A percentile compares a stretch with the other conserved stretches of the same genome.
These are phyloP conservation scores for Fusarium sarcochroum DNA, from an alignment of 2,329 filamentous ascomycete species.

Conservation along the genomic window DNA sequence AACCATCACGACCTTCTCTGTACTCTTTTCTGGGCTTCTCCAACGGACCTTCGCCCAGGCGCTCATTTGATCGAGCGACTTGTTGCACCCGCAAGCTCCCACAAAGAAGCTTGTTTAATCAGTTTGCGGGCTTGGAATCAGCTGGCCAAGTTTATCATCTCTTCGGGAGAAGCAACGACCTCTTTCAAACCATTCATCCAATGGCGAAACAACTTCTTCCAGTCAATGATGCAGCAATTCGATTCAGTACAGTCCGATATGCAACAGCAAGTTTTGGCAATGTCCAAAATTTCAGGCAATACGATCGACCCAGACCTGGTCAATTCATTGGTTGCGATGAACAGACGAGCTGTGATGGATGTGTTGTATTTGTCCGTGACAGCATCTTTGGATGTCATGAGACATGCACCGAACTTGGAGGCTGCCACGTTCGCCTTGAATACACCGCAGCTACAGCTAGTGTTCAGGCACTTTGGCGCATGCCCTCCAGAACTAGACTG, in stretches of 20 bases:
- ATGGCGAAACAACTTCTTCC: slow-evolving; percentile 71
- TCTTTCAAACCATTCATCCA: slow-evolving; percentile 62
- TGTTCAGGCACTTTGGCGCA: slow-evolving; percentile 64
- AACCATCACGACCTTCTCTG: slow-evolving; percentile 79
- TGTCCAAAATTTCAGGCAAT: slow-evolving; percentile 62
- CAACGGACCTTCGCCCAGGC: slow-evolving; percentile 66
- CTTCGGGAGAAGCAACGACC: slow-evolving; percentile 60
- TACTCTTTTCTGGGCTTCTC: slow-evolving; percentile 75
- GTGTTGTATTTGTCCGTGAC: slow-evolving; percentile 64
- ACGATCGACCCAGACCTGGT: slow-evolving; percentile 61
- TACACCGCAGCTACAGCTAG: slow-evolving; percentile 63
- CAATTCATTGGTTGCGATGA: slow-evolving; percentile 64
- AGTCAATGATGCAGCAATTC: slow-evolving; percentile 70
- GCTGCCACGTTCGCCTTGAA: slow-evolving; percentile 65
- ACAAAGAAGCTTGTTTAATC: slow-evolving; percentile 76
- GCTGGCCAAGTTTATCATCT: slow-evolving; percentile 70
- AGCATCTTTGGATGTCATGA: slow-evolving; percentile 67
- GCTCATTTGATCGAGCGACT: slow-evolving; percentile 70
- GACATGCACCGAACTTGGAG: slow-evolving; percentile 60
- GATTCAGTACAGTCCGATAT: slow-evolving; percentile 69
- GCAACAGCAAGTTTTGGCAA: slow-evolving; percentile 66
- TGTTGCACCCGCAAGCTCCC: slow-evolving; percentile 71
- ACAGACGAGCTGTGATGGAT: slow-evolving; percentile 68
- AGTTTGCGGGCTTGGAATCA: slow-evolving; percentile 75
- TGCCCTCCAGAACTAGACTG: slow-evolving; percentile 62